phyloP scores from a whole-genome alignment of 129 eudicot genomes.

The Saposhnikovia divaricata region DNA sequence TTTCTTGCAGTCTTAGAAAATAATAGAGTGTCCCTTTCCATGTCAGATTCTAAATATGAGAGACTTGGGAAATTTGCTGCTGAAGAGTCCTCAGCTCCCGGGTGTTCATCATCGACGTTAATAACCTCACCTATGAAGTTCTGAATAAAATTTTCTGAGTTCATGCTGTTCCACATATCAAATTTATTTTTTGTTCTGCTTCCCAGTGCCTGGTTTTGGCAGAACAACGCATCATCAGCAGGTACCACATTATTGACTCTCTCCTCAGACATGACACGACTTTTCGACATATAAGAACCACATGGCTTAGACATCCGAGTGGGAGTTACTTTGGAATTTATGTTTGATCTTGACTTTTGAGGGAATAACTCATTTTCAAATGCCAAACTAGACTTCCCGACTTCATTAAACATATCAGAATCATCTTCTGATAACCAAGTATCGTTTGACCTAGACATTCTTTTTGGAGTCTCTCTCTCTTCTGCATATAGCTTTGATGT shows the following conservation, averaged over 20 bases:
- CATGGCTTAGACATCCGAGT: slow-evolving; percentile 16
- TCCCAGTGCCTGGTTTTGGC: slow-evolving; percentile 26
- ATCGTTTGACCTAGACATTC: slow-evolving; percentile 21
- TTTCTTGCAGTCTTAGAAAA: slow-evolving; percentile 19
- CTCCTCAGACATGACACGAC: slow-evolving; percentile 19
- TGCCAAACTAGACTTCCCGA: slow-evolving; percentile 20
- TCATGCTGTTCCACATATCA: slow-evolving; percentile 11
- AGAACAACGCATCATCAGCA: slow-evolving; percentile 17
- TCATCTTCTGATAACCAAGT: slow-evolving; percentile 31
- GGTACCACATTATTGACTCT: slow-evolving; percentile 13
- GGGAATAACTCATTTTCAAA: slow-evolving; percentile 26
- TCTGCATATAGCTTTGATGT: slow-evolving; percentile 20
- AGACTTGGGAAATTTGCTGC: slow-evolving; percentile 10
- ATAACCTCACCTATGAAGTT: slow-evolving; percentile 60
- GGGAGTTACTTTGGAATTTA: slow-evolving; percentile 18
- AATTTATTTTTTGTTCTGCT: slow-evolving; percentile 18
- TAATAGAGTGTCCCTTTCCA: slow-evolving; percentile 20
- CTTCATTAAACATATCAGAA: slow-evolving; percentile 27
- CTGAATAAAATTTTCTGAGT: slow-evolving; percentile 20
- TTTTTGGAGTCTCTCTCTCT: slow-evolving; percentile 25
- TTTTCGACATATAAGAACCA: slow-evolving; percentile 21
- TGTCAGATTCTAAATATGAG: slow-evolving; percentile 23
- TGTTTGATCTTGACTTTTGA: slow-evolving; percentile 26
- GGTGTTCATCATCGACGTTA: slow-evolving; percentile 41
- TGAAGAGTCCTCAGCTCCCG: slow-evolving; percentile 23